phyloP scores from a whole-genome alignment of 768 basidiomycete genomes.

The Collybia sp. region DNA sequence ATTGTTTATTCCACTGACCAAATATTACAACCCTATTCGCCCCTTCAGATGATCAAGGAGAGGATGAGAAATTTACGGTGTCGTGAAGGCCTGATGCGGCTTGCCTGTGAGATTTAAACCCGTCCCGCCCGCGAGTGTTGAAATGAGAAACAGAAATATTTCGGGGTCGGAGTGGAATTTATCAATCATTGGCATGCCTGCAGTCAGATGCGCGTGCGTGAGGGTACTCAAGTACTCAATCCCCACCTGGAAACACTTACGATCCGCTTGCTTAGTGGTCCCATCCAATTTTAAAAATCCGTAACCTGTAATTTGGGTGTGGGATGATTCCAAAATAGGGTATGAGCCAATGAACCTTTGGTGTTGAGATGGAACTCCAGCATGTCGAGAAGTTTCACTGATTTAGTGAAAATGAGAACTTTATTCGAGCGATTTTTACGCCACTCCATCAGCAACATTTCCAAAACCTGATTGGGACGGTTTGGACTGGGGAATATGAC shows the following conservation, averaged over 20 bases:
- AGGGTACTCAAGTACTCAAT: too few relatives aligned
- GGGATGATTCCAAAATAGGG: slow-evolving; percentile 1
- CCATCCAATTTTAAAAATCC: slow-evolving; percentile 78
- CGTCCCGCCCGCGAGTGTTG: slow-evolving; percentile 87
- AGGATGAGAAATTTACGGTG: background rate
- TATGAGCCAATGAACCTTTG: slow-evolving; percentile 31
- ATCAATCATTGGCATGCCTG: slow-evolving; percentile 87
- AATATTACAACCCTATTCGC: slow-evolving; percentile 96
- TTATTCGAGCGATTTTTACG: slow-evolving; percentile 69
- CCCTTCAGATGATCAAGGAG: slow-evolving; percentile 25
- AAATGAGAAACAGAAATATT: slow-evolving; percentile 81
- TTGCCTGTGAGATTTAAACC: slow-evolving; percentile 77
- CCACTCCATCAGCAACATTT: slow-evolving; percentile 62
- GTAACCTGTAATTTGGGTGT: slow-evolving; percentile 30
- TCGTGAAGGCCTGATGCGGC: background rate
- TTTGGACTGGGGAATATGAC: background rate
- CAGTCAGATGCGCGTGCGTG: too few relatives aligned
- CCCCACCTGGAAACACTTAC: slow-evolving; percentile 35
- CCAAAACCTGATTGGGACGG: slow-evolving; percentile 50
- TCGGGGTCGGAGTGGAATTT: slow-evolving; percentile 71
- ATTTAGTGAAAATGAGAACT: slow-evolving; percentile 91
- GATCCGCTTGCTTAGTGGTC: slow-evolving; percentile 57
- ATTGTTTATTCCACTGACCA: slow-evolving; percentile 34
- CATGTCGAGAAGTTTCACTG: slow-evolving; percentile 86
- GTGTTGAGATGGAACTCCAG: slow-evolving; percentile 69